Evolutionary conservation across 2,329 filamentous ascomycete genomes (phyloP), one percentile per base, ranked within the genome.

Genomic region (Scopulariopsis brevicaulis): DNA sequence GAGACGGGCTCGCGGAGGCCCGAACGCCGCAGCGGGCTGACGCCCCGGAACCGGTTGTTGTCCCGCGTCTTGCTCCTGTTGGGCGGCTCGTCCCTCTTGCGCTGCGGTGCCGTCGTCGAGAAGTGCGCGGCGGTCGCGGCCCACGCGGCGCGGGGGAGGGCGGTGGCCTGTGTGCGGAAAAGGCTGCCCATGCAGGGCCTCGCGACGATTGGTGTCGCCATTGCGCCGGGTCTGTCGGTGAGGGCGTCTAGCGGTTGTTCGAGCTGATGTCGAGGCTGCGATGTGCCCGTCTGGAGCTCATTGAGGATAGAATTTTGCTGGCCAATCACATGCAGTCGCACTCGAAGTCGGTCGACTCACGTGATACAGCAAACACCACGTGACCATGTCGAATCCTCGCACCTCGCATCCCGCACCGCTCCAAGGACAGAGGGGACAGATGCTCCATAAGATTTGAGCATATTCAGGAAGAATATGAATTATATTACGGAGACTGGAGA

Each of bases 11-110:
- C 84, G 56, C 85, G 82, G 5, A 85, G 84, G 0, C 92, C 92
- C 1, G 88, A 90, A 55, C 87, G 80, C 63, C 89, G 85, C 59
- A 96, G 79, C 25, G 85, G 87, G 58, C 90, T 96, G 56, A 96
- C 83, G 52, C 91, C 93, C 61, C 94, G 87, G 61, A 83, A 75
- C 63, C 81, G 85, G 77, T 90, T 96, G 74, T 83, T 83, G 75
- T 96, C 92, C 67, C 84, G 83, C 61, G 75, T 78, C 67, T 73
- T 75, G 70, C 75, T 74, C 28, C 28, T 32, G 28, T 32, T 4
- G 28, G 28, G 4, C 28, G 28, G 50, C 53, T 50, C 50, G n/a
- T 53, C 5, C 34, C 32, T 58, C 66, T 74, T 73, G 64, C 71
- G 76, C 64, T 73, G 75, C 62, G 70, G 74, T 62, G 72, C 72